These are phyloP conservation scores for Tuber melanosporum DNA, from an alignment of 495 filamentous ascomycete species.

Conservation along the genomic window DNA sequence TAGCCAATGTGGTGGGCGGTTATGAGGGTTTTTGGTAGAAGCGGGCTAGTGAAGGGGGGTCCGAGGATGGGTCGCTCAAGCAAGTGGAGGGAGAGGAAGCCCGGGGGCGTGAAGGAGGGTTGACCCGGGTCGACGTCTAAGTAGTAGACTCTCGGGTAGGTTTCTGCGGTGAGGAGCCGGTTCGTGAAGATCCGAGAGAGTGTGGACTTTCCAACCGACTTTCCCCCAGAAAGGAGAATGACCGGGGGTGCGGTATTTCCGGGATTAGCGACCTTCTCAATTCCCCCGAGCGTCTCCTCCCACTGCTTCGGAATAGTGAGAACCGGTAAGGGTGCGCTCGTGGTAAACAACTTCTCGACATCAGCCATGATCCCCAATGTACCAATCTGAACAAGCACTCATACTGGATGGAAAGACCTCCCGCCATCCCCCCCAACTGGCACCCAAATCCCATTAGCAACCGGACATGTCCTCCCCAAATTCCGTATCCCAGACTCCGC, in stretches of 20 bases:
- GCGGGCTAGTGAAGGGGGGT: constrained; percentile 58
- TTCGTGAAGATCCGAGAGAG: constrained; percentile 59
- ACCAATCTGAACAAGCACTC: constrained; percentile 6
- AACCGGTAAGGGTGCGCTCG: constrained; percentile 43
- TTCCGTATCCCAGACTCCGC: constrained; percentile 49
- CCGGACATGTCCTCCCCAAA: constrained; percentile 52
- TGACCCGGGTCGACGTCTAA: constrained; percentile 64
- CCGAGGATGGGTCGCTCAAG: constrained; percentile 54
- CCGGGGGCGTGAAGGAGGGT: constrained; percentile 63
- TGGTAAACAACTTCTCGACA: constrained; percentile 19
- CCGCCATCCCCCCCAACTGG: constrained; percentile 40
- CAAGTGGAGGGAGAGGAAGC: constrained; percentile 57
- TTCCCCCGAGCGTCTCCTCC: constrained; percentile 29
- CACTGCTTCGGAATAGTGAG: constrained; percentile 51
- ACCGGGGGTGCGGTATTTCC: constrained; percentile 44
- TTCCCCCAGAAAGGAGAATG: constrained; percentile 56
- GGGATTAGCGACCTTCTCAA: constrained; percentile 43
- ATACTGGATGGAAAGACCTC: constrained; percentile 25
- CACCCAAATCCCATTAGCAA: constrained; percentile 57
- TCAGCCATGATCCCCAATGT: not conserved
- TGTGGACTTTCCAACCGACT: constrained; percentile 63
- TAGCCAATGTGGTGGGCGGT: constrained; percentile 57
- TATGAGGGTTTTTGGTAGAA: constrained; percentile 45
- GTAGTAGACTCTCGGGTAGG: constrained; percentile 46
- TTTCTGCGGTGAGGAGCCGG: constrained; percentile 48